These are phyloP conservation scores for Periglandula ipomoeae DNA, from an alignment of 2,329 filamentous ascomycete species.

Conservation along the genomic window DNA sequence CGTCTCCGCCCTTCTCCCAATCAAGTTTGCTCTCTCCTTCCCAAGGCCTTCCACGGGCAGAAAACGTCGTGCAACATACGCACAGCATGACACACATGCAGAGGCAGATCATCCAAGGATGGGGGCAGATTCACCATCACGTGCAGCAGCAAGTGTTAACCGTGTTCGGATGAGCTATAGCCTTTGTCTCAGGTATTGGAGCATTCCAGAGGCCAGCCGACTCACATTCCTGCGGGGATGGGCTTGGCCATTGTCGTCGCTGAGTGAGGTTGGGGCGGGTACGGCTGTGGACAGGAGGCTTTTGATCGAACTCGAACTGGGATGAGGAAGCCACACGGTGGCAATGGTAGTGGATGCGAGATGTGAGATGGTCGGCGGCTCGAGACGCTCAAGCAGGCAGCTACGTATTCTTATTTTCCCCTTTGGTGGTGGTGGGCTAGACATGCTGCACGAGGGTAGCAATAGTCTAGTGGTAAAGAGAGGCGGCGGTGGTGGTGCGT, in stretches of 20 bases:
- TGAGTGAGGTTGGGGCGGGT: constrained; percentile 20
- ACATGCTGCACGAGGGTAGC: neutral
- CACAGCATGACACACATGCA: constrained; percentile 10
- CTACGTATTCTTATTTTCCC: neutral
- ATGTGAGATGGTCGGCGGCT: neutral
- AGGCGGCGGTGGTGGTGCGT: neutral
- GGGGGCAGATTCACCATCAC: constrained; percentile 15
- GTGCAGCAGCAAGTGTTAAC: constrained; percentile 14
- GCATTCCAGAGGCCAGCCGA: constrained; percentile 23
- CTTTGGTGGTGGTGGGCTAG: neutral
- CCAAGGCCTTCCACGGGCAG: constrained; percentile 3
- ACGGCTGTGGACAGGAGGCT: constrained; percentile 1
- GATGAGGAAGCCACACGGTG: constrained; percentile 7
- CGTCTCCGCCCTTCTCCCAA: neutral
- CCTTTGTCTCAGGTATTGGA: constrained; percentile 26
- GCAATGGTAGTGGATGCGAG: constrained; percentile 5
- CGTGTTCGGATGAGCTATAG: constrained; percentile 20
- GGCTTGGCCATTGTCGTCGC: constrained; percentile 24
- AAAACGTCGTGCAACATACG: constrained; percentile 7
- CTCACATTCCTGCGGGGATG: constrained; percentile 18
- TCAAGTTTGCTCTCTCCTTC: neutral
- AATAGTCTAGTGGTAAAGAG: neutral
- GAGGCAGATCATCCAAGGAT: constrained; percentile 8
- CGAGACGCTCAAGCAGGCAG: constrained; percentile 1
- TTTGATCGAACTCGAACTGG: constrained; percentile 1